A percentile compares a stretch with the other conserved stretches of the same genome.
Conservation (phyloP, 139 green algal genomes). For the Diplosphaera chodatii region DNA sequence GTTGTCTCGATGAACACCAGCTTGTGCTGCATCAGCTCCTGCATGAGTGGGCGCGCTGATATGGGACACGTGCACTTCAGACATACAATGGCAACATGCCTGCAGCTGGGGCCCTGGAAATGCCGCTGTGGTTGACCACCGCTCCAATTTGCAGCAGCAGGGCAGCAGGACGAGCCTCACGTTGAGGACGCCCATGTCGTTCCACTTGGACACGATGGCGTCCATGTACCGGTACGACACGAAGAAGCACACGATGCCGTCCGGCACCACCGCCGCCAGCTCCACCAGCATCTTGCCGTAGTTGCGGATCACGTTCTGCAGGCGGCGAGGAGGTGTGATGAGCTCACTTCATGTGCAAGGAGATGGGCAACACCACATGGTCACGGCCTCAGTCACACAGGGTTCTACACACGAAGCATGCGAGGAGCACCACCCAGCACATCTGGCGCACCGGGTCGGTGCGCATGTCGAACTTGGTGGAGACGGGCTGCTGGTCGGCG, state of each 20-base stretch:
- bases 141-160: too few relatives aligned
- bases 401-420: too few relatives aligned
- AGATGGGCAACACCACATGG: too few relatives aligned
- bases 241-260: constrained; percentile 97
- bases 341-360: too few relatives aligned
- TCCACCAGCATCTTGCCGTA: constrained; percentile 93
- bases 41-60: too few relatives aligned
- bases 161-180: neutral
- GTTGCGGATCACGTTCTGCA: constrained; percentile 59
- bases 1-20: constrained; percentile 97
- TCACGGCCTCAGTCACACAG: too few relatives aligned
- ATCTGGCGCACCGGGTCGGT: constrained; percentile 59
- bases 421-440: too few relatives aligned
- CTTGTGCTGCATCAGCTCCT: constrained; percentile 92
- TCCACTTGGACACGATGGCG: constrained; percentile 83
- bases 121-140: too few relatives aligned
- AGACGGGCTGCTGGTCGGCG: constrained; percentile 85
- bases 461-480: constrained; percentile 89
- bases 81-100: too few relatives aligned
- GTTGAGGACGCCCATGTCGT: constrained; percentile 89
- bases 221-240: constrained; percentile 99
- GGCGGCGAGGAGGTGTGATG: constrained; percentile 16
- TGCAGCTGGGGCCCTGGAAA: too few relatives aligned
- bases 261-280: constrained; percentile 78
- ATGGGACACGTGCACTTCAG: too few relatives aligned